phyloP scores from a whole-genome alignment of 2,329 filamentous ascomycete genomes.

The Stachybotrys chlorohalonatus region DNA sequence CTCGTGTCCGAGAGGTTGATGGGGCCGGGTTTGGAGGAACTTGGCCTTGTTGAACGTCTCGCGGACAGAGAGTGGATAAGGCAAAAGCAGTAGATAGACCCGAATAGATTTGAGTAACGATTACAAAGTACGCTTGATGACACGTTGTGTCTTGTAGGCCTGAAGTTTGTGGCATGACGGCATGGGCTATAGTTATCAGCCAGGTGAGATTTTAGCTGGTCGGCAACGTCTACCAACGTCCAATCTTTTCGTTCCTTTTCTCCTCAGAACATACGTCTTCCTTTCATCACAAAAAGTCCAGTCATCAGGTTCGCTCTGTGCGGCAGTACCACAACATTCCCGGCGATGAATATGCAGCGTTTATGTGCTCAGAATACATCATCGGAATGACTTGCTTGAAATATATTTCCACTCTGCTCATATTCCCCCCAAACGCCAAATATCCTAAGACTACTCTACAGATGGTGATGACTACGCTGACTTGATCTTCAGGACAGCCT shows the following conservation, averaged over 20 bases:
- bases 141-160: not conserved
- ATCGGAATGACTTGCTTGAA: too few relatives aligned
- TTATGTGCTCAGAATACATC: too few relatives aligned
- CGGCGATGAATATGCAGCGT: too few relatives aligned
- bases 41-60: slow-evolving; percentile 11
- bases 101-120: slow-evolving; percentile 20
- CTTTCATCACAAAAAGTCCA: too few relatives aligned
- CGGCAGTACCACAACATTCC: too few relatives aligned
- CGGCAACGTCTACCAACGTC: not conserved
- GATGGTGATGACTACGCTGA: not conserved
- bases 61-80: slow-evolving; percentile 11
- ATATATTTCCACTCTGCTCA: too few relatives aligned
- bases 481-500: slow-evolving; percentile 64
- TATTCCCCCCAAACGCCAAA: too few relatives aligned
- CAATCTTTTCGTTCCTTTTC: not conserved
- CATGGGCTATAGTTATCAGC: not conserved
- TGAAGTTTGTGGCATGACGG: not conserved
- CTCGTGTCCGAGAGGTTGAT: slow-evolving; percentile 13
- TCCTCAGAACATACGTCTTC: too few relatives aligned
- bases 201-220: not conserved
- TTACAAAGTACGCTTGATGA: not conserved
- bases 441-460: too few relatives aligned
- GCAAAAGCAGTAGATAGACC: slow-evolving; percentile 22
- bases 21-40: slow-evolving; percentile 24
- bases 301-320: too few relatives aligned